phyloP scores from a whole-genome alignment of 306 rosid genomes.

The Bauhinia variegata region DNA sequence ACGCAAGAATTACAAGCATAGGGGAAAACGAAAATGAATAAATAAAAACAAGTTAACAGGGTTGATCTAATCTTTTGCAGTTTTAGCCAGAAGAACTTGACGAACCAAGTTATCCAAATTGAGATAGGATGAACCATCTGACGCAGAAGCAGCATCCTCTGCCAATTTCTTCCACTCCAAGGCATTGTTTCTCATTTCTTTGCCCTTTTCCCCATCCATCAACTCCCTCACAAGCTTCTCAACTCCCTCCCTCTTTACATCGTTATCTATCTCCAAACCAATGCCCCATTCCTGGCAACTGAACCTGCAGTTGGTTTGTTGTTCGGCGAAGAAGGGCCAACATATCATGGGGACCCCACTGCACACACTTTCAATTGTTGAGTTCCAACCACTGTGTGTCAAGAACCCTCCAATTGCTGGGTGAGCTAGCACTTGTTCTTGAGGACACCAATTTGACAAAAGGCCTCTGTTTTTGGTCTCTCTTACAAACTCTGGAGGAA shows the following conservation, averaged over 20 bases:
- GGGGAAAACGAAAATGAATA: no score
- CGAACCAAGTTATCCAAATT: constrained; percentile 32
- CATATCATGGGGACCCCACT: constrained; percentile 60
- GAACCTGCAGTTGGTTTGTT: constrained; percentile 51
- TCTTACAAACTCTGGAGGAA: constrained; percentile 38
- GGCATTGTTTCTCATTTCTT: constrained; percentile 43
- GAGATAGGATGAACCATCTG: constrained; percentile 29
- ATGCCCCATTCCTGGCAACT: constrained; percentile 46
- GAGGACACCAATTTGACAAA: constrained; percentile 57
- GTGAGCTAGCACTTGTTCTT: constrained; percentile 54
- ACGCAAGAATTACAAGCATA: no score
- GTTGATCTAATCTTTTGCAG: neutral
- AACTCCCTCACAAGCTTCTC: constrained; percentile 43
- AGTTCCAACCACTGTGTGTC: constrained; percentile 64
- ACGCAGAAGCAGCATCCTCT: constrained; percentile 10
- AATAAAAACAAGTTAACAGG: no score
- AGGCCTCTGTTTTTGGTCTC: constrained; percentile 44
- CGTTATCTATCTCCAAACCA: constrained; percentile 49
- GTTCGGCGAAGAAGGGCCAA: constrained; percentile 67
- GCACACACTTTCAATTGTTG: constrained; percentile 46
- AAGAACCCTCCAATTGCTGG: constrained; percentile 59
- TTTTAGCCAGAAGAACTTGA: constrained; percentile 1
- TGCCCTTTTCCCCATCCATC: constrained; percentile 46
- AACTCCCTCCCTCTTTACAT: constrained; percentile 29
- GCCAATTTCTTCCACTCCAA: constrained; percentile 41